Evolutionary conservation across 305 asterid genomes (phyloP), one percentile per base, ranked within the genome.

Genomic region (Fraxinus greggii): DNA sequence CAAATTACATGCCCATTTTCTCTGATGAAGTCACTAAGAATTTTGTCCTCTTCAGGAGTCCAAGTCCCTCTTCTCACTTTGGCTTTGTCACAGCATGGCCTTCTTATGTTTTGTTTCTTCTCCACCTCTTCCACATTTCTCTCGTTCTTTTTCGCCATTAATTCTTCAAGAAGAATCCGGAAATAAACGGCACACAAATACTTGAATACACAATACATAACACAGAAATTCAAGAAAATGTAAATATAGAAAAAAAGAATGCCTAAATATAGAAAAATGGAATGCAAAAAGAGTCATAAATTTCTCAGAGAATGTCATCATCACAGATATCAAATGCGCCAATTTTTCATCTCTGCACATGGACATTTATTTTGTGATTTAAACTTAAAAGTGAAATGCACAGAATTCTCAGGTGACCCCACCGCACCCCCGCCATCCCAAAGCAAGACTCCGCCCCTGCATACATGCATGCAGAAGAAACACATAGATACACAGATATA

Each of bases 1-100:
- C 97, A 93, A 79, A 79, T 89, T n/a, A 88, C 88, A 85, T 81
- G 91, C n/a, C 97, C 97, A 88, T 89, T 86, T 21, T 85, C 54
- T 31, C 85, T 81, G 82, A 92, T 91, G 76, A 88, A 90, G 35
- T 90, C 92, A 78, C 89, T 85, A 32, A 93, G 92, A 85, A 89
- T 87, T 77, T 86, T 87, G 90, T 93, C 95, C 69, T 93, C 90
- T 54, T 87, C 90, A 72, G 84, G 56, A 80, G 83, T 88, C 93
- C 92, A 88, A 1, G 85, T 73, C 59, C 91, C 93, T 82, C 75
- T 89, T 80, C 80, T 88, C 59, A 90, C 78, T 40, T 76, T 86
- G 67, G 80, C 88, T 81, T 80, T 88, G 17, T 70, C 89, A 78
- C 91, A 88, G 38, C 92, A 90, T 73, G 95, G 79, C 78, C 33